These are phyloP conservation scores for Pichia cephalocereana DNA, from an alignment of 805 yeast genomes.

Conservation along the genomic window DNA sequence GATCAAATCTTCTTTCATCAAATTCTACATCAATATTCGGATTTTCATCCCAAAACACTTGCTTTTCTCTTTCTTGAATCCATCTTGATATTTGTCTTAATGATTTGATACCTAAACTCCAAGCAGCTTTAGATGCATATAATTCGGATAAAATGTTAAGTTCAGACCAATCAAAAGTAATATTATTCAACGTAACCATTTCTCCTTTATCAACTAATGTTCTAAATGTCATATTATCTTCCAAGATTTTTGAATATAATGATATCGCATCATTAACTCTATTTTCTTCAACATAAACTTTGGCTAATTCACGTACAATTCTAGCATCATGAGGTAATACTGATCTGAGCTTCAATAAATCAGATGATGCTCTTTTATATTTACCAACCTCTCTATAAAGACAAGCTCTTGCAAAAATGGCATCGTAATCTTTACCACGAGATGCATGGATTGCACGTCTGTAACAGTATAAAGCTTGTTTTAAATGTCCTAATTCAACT, in stretches of 20 bases:
- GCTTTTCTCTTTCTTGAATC: constrained; percentile 62
- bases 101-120: constrained; percentile 51
- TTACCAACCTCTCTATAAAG: constrained; percentile 60
- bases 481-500: constrained; percentile 52
- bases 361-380: constrained; percentile 64
- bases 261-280: constrained; percentile 68
- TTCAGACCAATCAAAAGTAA: constrained; percentile 80
- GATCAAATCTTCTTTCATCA: constrained; percentile 56
- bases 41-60: constrained; percentile 56
- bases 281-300: constrained; percentile 41
- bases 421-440: constrained; percentile 39
- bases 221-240: constrained; percentile 44
- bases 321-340: constrained; percentile 50
- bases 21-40: constrained; percentile 67
- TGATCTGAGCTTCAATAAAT: constrained; percentile 50
- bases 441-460: constrained; percentile 47
- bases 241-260: constrained; percentile 55
- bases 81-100: constrained; percentile 72
- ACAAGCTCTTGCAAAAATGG: constrained; percentile 55
- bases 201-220: constrained; percentile 16
- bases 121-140: constrained; percentile 59
- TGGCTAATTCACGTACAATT: constrained; percentile 53
- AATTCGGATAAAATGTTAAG: constrained; percentile 77
- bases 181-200: constrained; percentile 22
- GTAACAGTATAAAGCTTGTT: constrained; percentile 76